Evolutionary conservation across 2,329 filamentous ascomycete species (phyloP), one percentile per base, ranked within the genome.

Genomic region (Cordyceps cateniannulata): DNA sequence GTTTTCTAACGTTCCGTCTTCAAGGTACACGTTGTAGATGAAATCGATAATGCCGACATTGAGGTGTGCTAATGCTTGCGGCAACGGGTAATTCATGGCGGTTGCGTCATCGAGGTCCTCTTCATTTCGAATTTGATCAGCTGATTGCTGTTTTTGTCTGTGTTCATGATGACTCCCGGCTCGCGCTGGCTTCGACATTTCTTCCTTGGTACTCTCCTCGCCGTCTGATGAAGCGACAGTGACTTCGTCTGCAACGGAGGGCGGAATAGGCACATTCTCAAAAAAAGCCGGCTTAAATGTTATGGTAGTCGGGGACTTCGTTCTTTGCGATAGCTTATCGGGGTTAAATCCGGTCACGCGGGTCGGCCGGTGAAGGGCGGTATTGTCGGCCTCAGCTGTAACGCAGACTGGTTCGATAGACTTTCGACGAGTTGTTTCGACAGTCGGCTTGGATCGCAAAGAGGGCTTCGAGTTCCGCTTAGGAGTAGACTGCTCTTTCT

Each of bases 11-110:
- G 80, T 85, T 7, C 73, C 70, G 64, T 87, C 84, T 58, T 83
- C 77, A 66, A 85, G 79, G 18, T 86, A 76, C 3, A 85, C 74
- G 66, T 86, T 80, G 65, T 84, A 87, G 22, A 87, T 74, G 63
- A 87, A 81, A 59, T 86, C 79, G 38, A 88, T 76, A 1, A 84
- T 71, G 42, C 84, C 80, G 3, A 82, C 74, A 61, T 80, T 80
- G 3, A 89, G 73, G 3, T 71, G 74, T 0, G 77, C 77, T 9
- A 89, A 66, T 5, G 83, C 79, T 66, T 89, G 85, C 0, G 86
- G 85, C 3, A 84, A 73, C 24, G 78, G 66, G 20, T 63, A 71
- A 42, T 66, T 64, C 22, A 77, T 70, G 5, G 70, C 60, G 18
- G 70, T 63, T 8, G 68, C 63, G 29, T 69, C 63, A 22, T 63